Evolutionary conservation across 2,329 filamentous ascomycete genomes (phyloP), one percentile per base, ranked within the genome.

Genomic region (Beauveria bassiana): DNA sequence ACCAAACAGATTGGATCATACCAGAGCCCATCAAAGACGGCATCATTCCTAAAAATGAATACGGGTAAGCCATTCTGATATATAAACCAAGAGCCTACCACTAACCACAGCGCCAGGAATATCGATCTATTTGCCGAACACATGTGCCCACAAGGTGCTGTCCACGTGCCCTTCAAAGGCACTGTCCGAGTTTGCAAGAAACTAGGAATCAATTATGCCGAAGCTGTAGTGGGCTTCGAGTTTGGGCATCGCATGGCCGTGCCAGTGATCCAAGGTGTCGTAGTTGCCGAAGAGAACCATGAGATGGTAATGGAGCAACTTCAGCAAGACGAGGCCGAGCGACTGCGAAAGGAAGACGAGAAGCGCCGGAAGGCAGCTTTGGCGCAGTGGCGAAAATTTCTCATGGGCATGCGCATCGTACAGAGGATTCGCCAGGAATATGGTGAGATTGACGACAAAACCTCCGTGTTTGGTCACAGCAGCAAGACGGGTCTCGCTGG

Each of bases 1-100:
- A 89, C 9, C 95, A 99, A 74, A 99, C 95, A 0, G 90, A 96
- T 61, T 97, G 91, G 86, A 98, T 98, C 71, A 93, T 97, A 61
- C 93, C 93, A 1, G 84, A 88, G 1, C 92, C 93, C 0, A 96
- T 97, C 61, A 74, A 85, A 63, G 83, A 96, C 68, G 93, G 93
- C 0, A 75, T 89, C 16, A 97, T 98, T 63, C 95, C 95, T 0
- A 96, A 95, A 73, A 99, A 99, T 68, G 86, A 87, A 42, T 99
- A 93, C 68, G 93, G 93, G 76, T 77, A 70, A 51, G 70, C 65
- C 7, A n/a, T 3, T 50, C 6, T 12, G 7, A n/a, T 7, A 7
- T 6, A 10, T 34, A 0, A 1, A 40, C 24, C 6, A 10, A 7
- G 5, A 12, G 10, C 14, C 9, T 6, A 7, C 18, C n/a, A 42